phyloP scores from a whole-genome alignment of 2,329 filamentous ascomycete species.

The Pyrenochaeta sp. region DNA sequence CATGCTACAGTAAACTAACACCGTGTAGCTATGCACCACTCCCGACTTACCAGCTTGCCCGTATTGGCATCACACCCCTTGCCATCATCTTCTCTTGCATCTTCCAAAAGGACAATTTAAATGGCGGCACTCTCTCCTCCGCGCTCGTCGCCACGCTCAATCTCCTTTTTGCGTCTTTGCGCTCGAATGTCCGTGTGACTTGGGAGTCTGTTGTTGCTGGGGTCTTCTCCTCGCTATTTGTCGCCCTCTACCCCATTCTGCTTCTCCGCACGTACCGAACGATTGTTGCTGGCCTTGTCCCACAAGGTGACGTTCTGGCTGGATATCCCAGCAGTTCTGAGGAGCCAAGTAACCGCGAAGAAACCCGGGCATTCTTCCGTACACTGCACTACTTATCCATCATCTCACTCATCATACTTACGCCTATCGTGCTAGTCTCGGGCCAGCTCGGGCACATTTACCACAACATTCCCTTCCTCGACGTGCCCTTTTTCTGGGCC shows the following conservation, averaged over 20 bases:
- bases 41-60: constrained; percentile 61
- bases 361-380: constrained; percentile 61
- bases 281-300: constrained; percentile 55
- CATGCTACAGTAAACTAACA: constrained; percentile 12
- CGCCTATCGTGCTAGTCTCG: constrained; percentile 59
- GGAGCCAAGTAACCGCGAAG: constrained; percentile 51
- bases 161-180: constrained; percentile 59
- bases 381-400: constrained; percentile 62
- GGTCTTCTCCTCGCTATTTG: constrained; percentile 61
- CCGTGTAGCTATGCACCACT: constrained; percentile 58
- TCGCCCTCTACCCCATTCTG: constrained; percentile 61
- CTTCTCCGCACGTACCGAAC: constrained; percentile 60
- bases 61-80: constrained; percentile 61
- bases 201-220: constrained; percentile 62
- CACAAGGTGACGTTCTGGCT: constrained; percentile 55
- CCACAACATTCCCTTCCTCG: constrained; percentile 63
- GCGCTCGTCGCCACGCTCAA: constrained; percentile 61
- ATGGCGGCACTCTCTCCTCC: constrained; percentile 59
- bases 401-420: constrained; percentile 58
- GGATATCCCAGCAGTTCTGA: constrained; percentile 47
- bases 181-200: constrained; percentile 57
- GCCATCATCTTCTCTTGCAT: constrained; percentile 59
- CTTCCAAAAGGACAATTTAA: constrained; percentile 57
- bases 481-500: constrained; percentile 65
- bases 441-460: constrained; percentile 60